These are phyloP conservation scores for Parachaetomium inaequale DNA, from an alignment of 495 filamentous ascomycete species.

Conservation along the genomic window DNA sequence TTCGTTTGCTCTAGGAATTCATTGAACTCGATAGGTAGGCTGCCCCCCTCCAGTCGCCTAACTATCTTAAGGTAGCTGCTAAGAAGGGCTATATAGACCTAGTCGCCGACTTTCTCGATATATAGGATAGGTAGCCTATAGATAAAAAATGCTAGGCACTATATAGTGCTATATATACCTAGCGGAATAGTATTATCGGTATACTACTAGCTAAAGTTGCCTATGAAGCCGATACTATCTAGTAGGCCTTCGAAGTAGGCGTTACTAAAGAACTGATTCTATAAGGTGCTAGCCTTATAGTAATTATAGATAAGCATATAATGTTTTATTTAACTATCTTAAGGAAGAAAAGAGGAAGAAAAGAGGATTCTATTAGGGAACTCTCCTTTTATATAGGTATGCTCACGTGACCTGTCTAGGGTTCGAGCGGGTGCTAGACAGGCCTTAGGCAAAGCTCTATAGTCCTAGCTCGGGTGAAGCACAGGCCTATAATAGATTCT, in stretches of 20 bases:
- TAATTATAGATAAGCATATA: too few relatives aligned
- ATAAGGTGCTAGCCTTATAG: too few relatives aligned
- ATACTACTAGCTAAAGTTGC: neutral
- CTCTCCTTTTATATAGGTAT: too few relatives aligned
- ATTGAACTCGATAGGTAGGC: conserved; percentile 1
- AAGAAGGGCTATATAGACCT: neutral
- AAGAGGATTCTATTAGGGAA: too few relatives aligned
- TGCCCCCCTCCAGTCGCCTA: neutral
- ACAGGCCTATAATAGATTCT: too few relatives aligned
- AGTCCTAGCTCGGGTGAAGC: too few relatives aligned
- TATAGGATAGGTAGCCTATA: neutral
- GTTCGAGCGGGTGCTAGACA: too few relatives aligned
- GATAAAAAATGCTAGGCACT: neutral
- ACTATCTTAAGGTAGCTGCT: neutral
- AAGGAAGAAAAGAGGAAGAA: too few relatives aligned
- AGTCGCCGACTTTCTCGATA: conserved; percentile 8
- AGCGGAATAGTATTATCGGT: neutral
- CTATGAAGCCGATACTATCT: conserved; percentile 2
- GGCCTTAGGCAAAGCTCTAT: too few relatives aligned
- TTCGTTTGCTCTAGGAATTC: conserved; percentile 3
- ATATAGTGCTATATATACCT: neutral
- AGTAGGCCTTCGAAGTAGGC: neutral
- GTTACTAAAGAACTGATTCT: neutral
- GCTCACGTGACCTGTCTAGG: too few relatives aligned
- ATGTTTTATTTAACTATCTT: too few relatives aligned